Base-by-base conservation (phyloP, 2,329 filamentous ascomycete species). In the Xylaria sp. region DNA sequence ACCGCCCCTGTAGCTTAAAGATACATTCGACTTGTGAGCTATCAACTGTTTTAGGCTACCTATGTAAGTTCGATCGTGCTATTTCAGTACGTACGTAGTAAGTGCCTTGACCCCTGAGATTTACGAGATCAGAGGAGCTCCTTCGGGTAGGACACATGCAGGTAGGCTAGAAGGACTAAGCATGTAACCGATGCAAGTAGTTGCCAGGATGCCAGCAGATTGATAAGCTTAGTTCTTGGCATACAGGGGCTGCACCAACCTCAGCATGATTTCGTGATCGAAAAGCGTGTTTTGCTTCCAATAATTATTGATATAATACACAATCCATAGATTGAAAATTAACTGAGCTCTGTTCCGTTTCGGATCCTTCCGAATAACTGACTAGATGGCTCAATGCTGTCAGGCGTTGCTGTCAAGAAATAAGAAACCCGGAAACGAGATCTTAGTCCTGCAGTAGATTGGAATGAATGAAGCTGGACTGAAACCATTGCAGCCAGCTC, bases 141-240 rank as follows among this genome's bases (percentile, higher is more conserved):
- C 37, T 46, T 7, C 25, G 20, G 12, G 15, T 28, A 23, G 39
- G 56, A 48, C 23, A 20, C 12, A 31, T 44, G 56, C 15, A 31
- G 39, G 34, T 51, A 34, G 15, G 56, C 44, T 56, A 50, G 55
- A 69, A 65, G 56, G 50, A 69, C 66, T 23, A 62, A 63, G 61
- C 62, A 54, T 65, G 51, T 56, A 57, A 65, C 31, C 63, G 23
- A 55, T n/a, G 51, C 28, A 41, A 20, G 57, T 6, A 31, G 23
- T 28, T 60, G 39, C 28, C 23, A 37, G 64, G 56, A 54, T 61
- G 31, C 20, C 8, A 25, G 44, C 28, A 55, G 52, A 48, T 50
- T 51, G 59, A 63, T 25, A 37, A 48, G 60, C 46, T 15, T 3
- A 51, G 65, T 31, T 37, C 65, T 67, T 67, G 59, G 65, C 65